Conservation (phyloP, 139 green algal species). For the Ettlia oleoabundans region DNA sequence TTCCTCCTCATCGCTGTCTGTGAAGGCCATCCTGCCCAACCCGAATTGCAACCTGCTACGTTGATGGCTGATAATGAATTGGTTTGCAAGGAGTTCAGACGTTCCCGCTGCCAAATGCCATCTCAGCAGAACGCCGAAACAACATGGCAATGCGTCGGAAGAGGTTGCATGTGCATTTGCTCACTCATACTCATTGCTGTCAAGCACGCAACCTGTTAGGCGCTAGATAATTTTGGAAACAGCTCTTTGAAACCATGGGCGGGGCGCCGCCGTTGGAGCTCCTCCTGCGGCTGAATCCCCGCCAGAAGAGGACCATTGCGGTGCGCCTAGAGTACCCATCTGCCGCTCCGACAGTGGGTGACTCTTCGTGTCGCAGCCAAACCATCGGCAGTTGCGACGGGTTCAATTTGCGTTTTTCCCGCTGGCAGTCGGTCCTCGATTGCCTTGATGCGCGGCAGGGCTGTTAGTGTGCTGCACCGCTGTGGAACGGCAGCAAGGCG, state of each 20-base stretch:
- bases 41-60: neutral
- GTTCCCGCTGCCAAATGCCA: too few relatives aligned
- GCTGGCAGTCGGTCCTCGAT: too few relatives aligned
- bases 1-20: constrained; percentile 7
- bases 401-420: neutral
- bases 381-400: neutral
- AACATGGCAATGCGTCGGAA: too few relatives aligned
- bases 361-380: neutral
- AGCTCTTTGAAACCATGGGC: neutral
- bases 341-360: too few relatives aligned
- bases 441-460: neutral
- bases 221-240: too few relatives aligned
- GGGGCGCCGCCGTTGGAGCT: neutral
- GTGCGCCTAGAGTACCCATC: neutral
- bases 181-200: neutral
- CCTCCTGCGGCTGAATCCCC: neutral
- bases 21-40: neutral
- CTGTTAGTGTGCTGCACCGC: too few relatives aligned
- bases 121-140: too few relatives aligned
- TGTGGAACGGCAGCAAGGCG: too few relatives aligned
- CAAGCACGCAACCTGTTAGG: neutral
- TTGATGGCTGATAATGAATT: neutral
- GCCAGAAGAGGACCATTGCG: constrained; percentile 31
- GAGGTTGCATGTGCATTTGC: too few relatives aligned
- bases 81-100: neutral